Percentiles rank a stretch among this genome's conserved stretches.
phyloP scores from a whole-genome alignment of 805 yeast species.

The Schizosaccharomyces octosporus region DNA sequence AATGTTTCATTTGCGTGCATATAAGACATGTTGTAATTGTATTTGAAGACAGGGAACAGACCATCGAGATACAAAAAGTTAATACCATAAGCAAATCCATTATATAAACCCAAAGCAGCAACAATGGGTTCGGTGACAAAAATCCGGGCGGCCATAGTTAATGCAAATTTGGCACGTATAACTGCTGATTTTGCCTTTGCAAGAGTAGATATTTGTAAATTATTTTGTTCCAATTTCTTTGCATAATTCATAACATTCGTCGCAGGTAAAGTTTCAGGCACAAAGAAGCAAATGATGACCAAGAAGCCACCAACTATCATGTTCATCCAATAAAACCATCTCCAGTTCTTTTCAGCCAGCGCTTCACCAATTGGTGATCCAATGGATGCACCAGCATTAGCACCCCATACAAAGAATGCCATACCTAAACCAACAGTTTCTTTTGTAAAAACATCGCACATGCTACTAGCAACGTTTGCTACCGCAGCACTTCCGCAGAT shows the following conservation, averaged over 20 bases:
- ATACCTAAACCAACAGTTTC: conserved; percentile 36
- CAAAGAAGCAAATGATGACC: conserved; percentile 11
- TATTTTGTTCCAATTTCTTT: not conserved
- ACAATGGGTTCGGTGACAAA: conserved; percentile 17
- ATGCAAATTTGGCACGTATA: not conserved
- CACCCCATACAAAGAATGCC: conserved; percentile 38
- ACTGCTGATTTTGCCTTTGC: not conserved
- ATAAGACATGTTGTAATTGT: conserved; percentile 29
- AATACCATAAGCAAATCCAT: conserved; percentile 18
- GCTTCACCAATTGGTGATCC: conserved; percentile 54
- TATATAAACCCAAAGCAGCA: conserved; percentile 15
- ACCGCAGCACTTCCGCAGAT: not conserved
- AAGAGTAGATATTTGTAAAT: not conserved
- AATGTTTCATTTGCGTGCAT: conserved; percentile 61
- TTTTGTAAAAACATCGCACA: not conserved
- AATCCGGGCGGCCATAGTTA: conserved; percentile 13
- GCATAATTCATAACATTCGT: not conserved
- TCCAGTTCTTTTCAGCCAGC: conserved; percentile 37
- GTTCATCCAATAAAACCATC: conserved; percentile 54
- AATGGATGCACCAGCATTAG: conserved; percentile 44
- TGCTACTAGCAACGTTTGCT: conserved; percentile 1
- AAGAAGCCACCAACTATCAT: conserved; percentile 34
- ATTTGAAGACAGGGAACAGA: conserved; percentile 40
- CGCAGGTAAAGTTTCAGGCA: not conserved
- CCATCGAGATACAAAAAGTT: conserved; percentile 46